phyloP scores from a whole-genome alignment of 495 filamentous ascomycete genomes.

The Neurospora sp. region DNA sequence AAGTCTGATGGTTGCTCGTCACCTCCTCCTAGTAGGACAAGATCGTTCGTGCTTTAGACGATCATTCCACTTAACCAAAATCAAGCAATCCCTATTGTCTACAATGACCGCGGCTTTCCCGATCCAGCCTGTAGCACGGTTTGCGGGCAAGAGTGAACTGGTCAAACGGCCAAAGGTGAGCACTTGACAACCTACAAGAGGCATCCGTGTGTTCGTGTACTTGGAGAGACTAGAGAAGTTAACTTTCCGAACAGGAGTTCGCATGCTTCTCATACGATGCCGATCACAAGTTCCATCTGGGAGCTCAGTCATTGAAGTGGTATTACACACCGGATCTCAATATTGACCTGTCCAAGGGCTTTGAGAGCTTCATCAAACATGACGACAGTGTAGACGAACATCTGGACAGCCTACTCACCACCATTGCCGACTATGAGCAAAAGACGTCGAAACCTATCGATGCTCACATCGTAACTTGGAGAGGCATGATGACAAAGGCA shows the following conservation, averaged over 20 bases:
- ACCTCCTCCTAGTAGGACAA: not conserved
- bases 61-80: not conserved
- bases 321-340: slow-evolving; percentile 73
- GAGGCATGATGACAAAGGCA: slow-evolving; percentile 98
- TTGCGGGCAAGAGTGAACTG: slow-evolving; percentile 47
- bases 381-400: slow-evolving; percentile 80
- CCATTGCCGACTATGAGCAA: slow-evolving; percentile 62
- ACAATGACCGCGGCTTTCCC: slow-evolving; percentile 38
- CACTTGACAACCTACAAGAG: not conserved
- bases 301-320: slow-evolving; percentile 68
- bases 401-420: slow-evolving; percentile 69
- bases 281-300: slow-evolving; percentile 62
- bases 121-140: slow-evolving; percentile 52
- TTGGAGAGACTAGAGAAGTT: not conserved
- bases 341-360: slow-evolving; percentile 65
- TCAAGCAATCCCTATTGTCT: slow-evolving; percentile 4
- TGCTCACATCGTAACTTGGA: slow-evolving; percentile 82
- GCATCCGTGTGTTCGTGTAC: not conserved
- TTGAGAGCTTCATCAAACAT: slow-evolving; percentile 71
- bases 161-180: slow-evolving; percentile 59
- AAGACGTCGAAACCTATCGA: slow-evolving; percentile 54
- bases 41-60: not conserved
- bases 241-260: slow-evolving; percentile 52
- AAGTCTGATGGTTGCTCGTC: not conserved
- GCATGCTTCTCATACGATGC: slow-evolving; percentile 85